phyloP scores from a whole-genome alignment of 2,329 filamentous ascomycete species.

The Colletotrichum caudatum region DNA sequence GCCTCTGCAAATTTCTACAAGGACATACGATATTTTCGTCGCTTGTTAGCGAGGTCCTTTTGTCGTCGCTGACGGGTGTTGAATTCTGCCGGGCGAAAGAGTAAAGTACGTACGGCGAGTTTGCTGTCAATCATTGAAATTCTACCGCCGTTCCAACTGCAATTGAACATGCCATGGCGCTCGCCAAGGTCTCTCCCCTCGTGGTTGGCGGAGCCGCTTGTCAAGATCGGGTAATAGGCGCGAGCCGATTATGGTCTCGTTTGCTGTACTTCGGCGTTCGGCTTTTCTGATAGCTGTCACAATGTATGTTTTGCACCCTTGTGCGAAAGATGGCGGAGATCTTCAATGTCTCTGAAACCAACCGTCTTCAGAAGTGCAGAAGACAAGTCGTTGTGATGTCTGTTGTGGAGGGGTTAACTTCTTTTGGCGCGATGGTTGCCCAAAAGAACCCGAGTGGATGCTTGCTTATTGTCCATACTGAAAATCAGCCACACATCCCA shows the following conservation, averaged over 20 bases:
- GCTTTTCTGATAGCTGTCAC: not conserved
- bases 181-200: conserved; percentile 14
- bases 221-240: not conserved
- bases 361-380: not conserved
- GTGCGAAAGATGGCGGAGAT: not conserved
- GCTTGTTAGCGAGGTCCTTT: conserved; percentile 26
- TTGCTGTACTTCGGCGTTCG: not conserved
- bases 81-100: not conserved
- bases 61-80: conserved; percentile 10
- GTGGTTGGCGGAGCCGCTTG: not conserved
- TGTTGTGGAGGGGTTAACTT: not conserved
- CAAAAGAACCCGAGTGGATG: conserved; percentile 6
- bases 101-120: not conserved
- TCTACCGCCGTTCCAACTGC: conserved; percentile 14
- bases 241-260: not conserved
- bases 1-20: conserved; percentile 35
- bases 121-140: not conserved
- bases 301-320: not conserved
- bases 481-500: conserved; percentile 21
- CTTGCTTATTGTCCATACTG: not conserved
- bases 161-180: conserved; percentile 4
- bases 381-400: not conserved
- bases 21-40: conserved; percentile 7
- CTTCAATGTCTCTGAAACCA: not conserved
- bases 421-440: conserved; percentile 5